Evolutionary conservation across 164 flowering plant genomes (phyloP).

Genomic region (Tinospora cordifolia): DNA sequence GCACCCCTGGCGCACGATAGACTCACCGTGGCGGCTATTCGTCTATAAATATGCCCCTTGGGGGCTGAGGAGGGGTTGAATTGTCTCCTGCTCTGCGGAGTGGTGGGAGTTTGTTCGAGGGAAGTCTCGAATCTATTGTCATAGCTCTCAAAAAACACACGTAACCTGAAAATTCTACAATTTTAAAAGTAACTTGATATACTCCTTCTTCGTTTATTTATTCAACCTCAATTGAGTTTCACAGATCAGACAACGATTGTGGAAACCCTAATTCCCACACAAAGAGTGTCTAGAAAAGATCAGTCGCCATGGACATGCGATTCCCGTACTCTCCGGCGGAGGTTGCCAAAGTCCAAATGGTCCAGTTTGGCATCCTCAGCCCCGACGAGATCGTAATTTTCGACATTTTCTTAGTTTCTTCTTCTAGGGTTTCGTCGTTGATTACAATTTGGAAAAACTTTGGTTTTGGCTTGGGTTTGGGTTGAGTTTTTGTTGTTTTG

Average conservation of each 20-base stretch:
- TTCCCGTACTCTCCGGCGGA: slow-evolving; percentile 77
- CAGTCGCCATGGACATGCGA: slow-evolving; percentile 53
- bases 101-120: background rate
- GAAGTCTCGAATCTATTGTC: background rate
- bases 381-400: slow-evolving; percentile 70
- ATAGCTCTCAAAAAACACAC: background rate
- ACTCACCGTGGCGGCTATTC: background rate
- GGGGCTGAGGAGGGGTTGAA: background rate
- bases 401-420: background rate
- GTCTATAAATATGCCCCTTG: slow-evolving; percentile 7
- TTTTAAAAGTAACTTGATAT: background rate
- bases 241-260: background rate
- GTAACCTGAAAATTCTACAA: background rate
- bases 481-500: slow-evolving; percentile 4
- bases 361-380: slow-evolving; percentile 75
- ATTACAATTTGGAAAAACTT: too few relatives aligned
- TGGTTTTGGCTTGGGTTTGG: background rate
- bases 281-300: background rate
- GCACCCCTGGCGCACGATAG: slow-evolving; percentile 1
- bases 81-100: background rate
- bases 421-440: background rate
- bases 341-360: slow-evolving; percentile 62
- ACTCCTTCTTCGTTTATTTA: background rate
- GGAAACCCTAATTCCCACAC: background rate
- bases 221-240: background rate